Evolutionary conservation across 176 grass and related monocot genomes (phyloP).

Genomic region (Musa beccarii): DNA sequence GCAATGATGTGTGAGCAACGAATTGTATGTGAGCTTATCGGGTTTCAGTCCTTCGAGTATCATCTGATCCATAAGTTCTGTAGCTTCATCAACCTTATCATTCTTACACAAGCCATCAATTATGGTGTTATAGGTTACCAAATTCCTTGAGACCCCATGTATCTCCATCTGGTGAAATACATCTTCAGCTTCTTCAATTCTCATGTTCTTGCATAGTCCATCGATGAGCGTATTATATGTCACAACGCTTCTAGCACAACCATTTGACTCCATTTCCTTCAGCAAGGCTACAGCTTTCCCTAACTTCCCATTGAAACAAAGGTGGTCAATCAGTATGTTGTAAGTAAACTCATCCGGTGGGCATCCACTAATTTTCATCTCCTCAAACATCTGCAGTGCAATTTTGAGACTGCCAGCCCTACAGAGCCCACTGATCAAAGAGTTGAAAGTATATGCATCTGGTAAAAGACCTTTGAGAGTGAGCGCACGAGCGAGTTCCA

Average conservation of each 20-base stretch:
- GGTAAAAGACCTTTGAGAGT: conserved; percentile 64
- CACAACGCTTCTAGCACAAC: conserved; percentile 45
- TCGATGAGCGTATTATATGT: conserved; percentile 82
- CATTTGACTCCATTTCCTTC: conserved; percentile 79
- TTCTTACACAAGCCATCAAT: conserved; percentile 75
- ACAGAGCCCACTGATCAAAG: conserved; percentile 64
- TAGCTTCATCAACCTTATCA: conserved; percentile 63
- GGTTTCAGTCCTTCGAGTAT: conserved; percentile 56
- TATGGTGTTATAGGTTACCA: conserved; percentile 61
- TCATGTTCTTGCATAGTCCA: conserved; percentile 74
- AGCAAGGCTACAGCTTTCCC: conserved; percentile 65
- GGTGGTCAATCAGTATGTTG: conserved; percentile 66
- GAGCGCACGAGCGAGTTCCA: conserved; percentile 59
- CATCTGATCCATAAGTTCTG: conserved; percentile 69
- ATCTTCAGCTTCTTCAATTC: conserved; percentile 75
- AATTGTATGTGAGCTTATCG: conserved; percentile 79
- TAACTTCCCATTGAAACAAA: conserved; percentile 54
- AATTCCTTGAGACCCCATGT: conserved; percentile 59
- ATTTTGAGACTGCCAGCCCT: conserved; percentile 60
- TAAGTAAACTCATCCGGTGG: conserved; percentile 70
- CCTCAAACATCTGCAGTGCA: conserved; percentile 66
- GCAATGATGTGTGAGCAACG: conserved; percentile 82
- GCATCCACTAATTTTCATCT: conserved; percentile 83
- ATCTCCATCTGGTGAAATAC: conserved; percentile 89
- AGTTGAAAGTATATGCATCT: conserved; percentile 81